Conservation (phyloP, 2,329 filamentous ascomycete genomes). For the Exophiala calicioides region DNA sequence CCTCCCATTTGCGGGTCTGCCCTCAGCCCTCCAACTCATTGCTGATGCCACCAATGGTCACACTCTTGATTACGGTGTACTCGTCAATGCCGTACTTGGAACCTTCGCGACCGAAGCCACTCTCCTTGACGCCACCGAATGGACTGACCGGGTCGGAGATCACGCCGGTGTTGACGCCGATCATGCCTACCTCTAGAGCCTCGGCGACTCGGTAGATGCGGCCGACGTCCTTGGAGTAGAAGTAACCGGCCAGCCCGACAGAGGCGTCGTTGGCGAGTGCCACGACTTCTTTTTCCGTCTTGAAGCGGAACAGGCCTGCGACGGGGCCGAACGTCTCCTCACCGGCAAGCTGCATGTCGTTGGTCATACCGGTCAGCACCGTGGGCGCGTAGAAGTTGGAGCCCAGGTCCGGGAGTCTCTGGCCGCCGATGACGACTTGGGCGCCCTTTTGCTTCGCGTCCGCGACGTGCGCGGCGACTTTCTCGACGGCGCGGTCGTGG, state of each 20-base stretch:
- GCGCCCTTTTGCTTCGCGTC: constrained; percentile 79
- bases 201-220: constrained; percentile 63
- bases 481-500: constrained; percentile 76
- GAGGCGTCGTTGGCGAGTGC: constrained; percentile 76
- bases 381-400: constrained; percentile 88
- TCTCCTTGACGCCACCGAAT: constrained; percentile 82
- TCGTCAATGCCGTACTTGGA: constrained; percentile 71
- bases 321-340: constrained; percentile 98
- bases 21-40: constrained; percentile 53
- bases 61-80: constrained; percentile 72
- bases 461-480: constrained; percentile 76
- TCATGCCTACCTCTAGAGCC: constrained; percentile 54
- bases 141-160: constrained; percentile 56
- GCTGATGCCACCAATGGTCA: constrained; percentile 65
- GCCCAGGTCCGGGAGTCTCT: constrained; percentile 72
- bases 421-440: constrained; percentile 72
- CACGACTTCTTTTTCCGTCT: constrained; percentile 85
- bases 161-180: constrained; percentile 70
- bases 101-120: constrained; percentile 77
- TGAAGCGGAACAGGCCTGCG: constrained; percentile 84
- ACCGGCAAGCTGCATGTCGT: constrained; percentile 76
- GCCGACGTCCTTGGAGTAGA: constrained; percentile 70
- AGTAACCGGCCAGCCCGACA: constrained; percentile 91
- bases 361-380: constrained; percentile 81
- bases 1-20: no score